These are phyloP conservation scores for Rheum nobile DNA, from an alignment of 148 eudicot genomes.

Conservation along the genomic window DNA sequence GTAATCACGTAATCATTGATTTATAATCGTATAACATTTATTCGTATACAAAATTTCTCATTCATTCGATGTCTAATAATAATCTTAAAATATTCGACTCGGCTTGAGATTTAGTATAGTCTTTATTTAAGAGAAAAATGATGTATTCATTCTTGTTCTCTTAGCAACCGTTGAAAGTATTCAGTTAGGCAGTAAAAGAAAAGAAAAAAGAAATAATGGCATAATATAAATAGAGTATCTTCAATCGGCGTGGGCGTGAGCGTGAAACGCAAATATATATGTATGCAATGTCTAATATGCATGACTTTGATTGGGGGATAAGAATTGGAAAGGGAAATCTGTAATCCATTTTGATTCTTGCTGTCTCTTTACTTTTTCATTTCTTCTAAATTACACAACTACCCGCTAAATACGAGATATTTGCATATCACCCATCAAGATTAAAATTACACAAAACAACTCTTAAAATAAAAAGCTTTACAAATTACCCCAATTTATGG, in stretches of 20 bases:
- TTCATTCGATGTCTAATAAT: no score
- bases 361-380: neutral
- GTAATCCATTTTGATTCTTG: constrained; percentile 2
- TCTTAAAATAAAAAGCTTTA: no score
- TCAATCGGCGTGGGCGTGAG: neutral
- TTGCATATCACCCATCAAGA: neutral
- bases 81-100: no score
- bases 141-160: neutral
- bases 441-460: neutral
- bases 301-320: neutral
- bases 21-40: no score
- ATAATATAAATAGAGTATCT: neutral
- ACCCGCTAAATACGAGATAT: neutral
- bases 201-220: neutral
- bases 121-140: no score
- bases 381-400: neutral
- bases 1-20: no score
- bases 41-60: no score
- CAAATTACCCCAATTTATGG: no score
- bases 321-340: neutral
- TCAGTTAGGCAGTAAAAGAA: neutral
- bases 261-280: neutral
- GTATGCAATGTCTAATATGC: neutral
- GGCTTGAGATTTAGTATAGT: no score
- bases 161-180: neutral